Conservation (phyloP, 2,329 filamentous ascomycete species). For the Phaeosphaeriaceae sp. region DNA sequence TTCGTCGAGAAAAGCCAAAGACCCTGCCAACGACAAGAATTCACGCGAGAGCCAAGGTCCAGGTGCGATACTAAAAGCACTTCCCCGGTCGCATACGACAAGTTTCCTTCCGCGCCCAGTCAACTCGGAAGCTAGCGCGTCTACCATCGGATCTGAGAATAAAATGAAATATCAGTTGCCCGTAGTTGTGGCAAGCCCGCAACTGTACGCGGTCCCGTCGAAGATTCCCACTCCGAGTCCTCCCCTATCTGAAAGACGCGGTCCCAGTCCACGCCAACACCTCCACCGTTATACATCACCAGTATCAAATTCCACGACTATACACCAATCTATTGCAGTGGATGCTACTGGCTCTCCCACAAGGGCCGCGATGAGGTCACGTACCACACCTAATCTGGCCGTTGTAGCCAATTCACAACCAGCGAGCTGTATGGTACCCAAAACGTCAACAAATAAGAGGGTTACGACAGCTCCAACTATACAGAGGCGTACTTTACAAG, state of each 20-base stretch:
- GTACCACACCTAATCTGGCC: constrained; percentile 40
- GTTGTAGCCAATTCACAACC: constrained; percentile 17
- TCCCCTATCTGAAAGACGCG: constrained; percentile 20
- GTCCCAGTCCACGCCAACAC: constrained; percentile 38
- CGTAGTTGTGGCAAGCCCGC: constrained; percentile 9
- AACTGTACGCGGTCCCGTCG: constrained; percentile 15
- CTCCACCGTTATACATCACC: constrained; percentile 15
- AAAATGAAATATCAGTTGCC: constrained; percentile 8
- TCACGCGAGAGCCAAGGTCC: constrained; percentile 6
- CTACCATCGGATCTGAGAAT: constrained; percentile 7
- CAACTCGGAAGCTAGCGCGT: constrained; percentile 15
- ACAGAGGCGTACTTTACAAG: constrained; percentile 20
- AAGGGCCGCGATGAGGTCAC: constrained; percentile 31
- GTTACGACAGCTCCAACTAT: constrained; percentile 9
- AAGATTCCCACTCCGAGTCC: constrained; percentile 42
- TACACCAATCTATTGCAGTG: constrained; percentile 20
- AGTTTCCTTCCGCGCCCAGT: constrained; percentile 42
- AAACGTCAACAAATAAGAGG: constrained; percentile 21
- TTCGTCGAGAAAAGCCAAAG: not conserved
- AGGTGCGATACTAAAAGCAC: constrained; percentile 24
- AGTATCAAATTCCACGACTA: constrained; percentile 25
- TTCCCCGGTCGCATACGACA: constrained; percentile 39
- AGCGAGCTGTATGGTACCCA: constrained; percentile 23
- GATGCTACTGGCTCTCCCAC: constrained; percentile 12
- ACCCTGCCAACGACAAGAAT: not conserved